Conservation (phyloP, 2,329 filamentous ascomycete species). For the Apiospora rasikravindrae region DNA sequence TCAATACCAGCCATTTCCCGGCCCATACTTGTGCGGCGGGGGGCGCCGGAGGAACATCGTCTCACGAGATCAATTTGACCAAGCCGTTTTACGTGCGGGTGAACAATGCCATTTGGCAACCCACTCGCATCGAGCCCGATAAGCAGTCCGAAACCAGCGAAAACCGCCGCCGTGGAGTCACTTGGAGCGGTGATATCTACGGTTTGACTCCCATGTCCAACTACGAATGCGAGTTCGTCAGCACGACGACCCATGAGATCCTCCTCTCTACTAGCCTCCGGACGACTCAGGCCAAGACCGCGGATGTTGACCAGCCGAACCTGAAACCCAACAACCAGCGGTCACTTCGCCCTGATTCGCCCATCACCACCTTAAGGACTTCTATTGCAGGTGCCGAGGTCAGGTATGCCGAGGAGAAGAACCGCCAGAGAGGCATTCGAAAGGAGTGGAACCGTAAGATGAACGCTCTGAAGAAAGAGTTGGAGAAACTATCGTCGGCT, state of each 20-base stretch:
- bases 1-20: slow-evolving; percentile 72
- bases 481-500: slow-evolving; percentile 70
- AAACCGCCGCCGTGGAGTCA: slow-evolving; percentile 46
- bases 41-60: not conserved
- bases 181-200: slow-evolving; percentile 76
- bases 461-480: slow-evolving; percentile 73
- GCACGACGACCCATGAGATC: slow-evolving; percentile 67
- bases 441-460: slow-evolving; percentile 77
- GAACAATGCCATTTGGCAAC: slow-evolving; percentile 81
- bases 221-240: slow-evolving; percentile 80
- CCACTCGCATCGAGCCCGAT: slow-evolving; percentile 68
- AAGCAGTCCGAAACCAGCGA: slow-evolving; percentile 33
- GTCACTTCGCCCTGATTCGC: slow-evolving; percentile 74
- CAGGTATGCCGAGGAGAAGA: slow-evolving; percentile 72
- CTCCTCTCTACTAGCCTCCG: slow-evolving; percentile 76
- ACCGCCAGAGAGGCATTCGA: slow-evolving; percentile 70
- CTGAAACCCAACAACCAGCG: slow-evolving; percentile 50
- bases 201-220: slow-evolving; percentile 73
- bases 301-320: slow-evolving; percentile 46
- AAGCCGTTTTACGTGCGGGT: slow-evolving; percentile 82
- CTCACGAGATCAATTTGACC: slow-evolving; percentile 60
- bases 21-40: slow-evolving; percentile 39
- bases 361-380: slow-evolving; percentile 76
- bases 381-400: slow-evolving; percentile 75
- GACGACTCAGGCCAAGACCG: slow-evolving; percentile 59